Conservation (phyloP, 1,284 basidiomycete species). For the Mycena sp. region DNA sequence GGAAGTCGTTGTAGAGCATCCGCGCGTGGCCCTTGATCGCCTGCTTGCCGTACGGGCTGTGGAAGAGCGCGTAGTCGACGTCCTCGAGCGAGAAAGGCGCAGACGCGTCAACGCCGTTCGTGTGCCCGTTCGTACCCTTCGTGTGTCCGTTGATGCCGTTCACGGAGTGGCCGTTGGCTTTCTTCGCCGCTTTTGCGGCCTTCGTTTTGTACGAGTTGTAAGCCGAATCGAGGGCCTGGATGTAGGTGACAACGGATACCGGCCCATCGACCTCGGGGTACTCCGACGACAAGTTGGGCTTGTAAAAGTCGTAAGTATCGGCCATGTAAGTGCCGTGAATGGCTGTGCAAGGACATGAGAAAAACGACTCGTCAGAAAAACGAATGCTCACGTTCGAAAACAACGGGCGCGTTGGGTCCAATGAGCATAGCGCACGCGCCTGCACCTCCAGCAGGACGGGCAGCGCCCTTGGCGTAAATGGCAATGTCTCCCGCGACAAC, state of each 20-base stretch:
- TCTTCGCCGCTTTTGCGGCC: constrained; percentile 71
- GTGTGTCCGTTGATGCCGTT: constrained; percentile 41
- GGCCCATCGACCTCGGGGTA: constrained; percentile 99
- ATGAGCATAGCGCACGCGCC: constrained; percentile 96
- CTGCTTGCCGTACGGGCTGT: constrained; percentile 97
- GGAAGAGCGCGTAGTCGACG: constrained; percentile 93
- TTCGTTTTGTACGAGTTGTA: constrained; percentile 92
- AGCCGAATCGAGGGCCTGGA: constrained; percentile 91
- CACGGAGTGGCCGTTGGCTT: constrained; percentile 54
- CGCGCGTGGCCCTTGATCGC: constrained; percentile 98
- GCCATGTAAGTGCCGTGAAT: constrained; percentile 98
- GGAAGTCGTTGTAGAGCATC: constrained; percentile 92
- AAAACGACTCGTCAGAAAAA: constrained; percentile 10
- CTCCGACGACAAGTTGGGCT: constrained; percentile 92
- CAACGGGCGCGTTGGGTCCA: constrained; percentile 94
- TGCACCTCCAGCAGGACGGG: constrained; percentile 96
- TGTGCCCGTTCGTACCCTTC: constrained; percentile 47
- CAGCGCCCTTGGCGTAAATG: constrained; percentile 96
- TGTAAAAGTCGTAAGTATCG: constrained; percentile 99
- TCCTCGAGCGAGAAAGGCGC: constrained; percentile 75
- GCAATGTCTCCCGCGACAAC: constrained; percentile 98
- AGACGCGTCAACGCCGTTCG: constrained; percentile 43
- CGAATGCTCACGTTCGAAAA: constrained; percentile 89
- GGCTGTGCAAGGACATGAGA: constrained; percentile 60
- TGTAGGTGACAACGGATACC: constrained; percentile 95